Conservation (phyloP, 768 basidiomycete genomes). For the Leccinum longicurvipes region DNA sequence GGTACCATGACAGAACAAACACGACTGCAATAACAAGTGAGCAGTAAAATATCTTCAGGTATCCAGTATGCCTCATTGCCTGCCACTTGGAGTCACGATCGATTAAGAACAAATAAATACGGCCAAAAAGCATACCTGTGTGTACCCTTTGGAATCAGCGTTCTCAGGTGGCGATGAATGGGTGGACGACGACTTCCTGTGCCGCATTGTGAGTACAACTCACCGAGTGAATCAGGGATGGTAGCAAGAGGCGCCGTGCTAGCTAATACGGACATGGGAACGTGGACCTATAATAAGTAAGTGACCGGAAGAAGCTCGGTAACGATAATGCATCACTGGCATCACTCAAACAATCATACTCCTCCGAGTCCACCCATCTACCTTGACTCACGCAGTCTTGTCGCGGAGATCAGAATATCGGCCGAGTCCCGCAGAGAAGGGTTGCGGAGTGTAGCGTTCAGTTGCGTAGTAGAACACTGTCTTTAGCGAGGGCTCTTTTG, state of each 20-base stretch:
- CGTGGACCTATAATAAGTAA: no score
- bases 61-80: not conserved
- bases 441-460: no score
- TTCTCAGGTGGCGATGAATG: not conserved
- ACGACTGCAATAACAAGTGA: slow-evolving; percentile 5
- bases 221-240: not conserved
- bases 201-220: slow-evolving; percentile 16
- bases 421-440: not conserved
- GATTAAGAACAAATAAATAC: not conserved
- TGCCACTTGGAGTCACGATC: slow-evolving; percentile 1
- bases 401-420: not conserved
- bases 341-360: not conserved
- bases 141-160: not conserved
- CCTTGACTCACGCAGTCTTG: not conserved
- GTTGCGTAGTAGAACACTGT: no score
- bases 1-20: slow-evolving; percentile 16
- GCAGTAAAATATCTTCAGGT: slow-evolving; percentile 10
- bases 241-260: not conserved
- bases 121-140: slow-evolving; percentile 5
- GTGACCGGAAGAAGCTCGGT: not conserved
- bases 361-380: not conserved
- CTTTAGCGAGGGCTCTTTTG: no score
- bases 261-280: not conserved
- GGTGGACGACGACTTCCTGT: slow-evolving; percentile 17
- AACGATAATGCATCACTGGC: not conserved